Evolutionary conservation across 306 rosid species (phyloP).

Genomic region (Betula pendula): DNA sequence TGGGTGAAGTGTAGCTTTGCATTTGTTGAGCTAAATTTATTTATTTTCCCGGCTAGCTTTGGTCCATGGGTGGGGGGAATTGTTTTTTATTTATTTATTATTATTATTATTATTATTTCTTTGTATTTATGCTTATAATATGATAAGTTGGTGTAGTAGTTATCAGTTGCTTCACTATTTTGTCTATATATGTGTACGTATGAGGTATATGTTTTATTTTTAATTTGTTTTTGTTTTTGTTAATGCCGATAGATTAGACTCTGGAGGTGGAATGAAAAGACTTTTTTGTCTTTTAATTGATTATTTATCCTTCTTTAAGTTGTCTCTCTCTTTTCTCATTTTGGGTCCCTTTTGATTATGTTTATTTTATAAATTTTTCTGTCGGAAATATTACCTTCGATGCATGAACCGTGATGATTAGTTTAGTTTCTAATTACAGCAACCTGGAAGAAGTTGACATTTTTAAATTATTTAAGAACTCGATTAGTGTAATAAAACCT

Average conservation of each 20-base stretch:
- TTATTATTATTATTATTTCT: no score
- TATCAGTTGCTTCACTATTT: conserved; percentile 25
- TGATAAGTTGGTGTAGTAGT: conserved; percentile 5
- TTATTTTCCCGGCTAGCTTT: not conserved
- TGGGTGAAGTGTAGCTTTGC: conserved; percentile 10
- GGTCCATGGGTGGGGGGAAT: not conserved
- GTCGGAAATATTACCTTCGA: not conserved
- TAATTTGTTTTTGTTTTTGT: not conserved
- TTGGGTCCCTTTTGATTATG: not conserved
- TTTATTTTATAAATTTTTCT: not conserved
- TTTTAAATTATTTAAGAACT: not conserved
- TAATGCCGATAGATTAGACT: not conserved
- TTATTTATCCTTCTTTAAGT: not conserved
- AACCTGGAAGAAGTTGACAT: not conserved
- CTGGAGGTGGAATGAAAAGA: not conserved
- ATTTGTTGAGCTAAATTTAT: not conserved
- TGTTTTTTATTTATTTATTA: no score
- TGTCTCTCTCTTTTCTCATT: not conserved
- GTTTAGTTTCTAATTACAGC: not conserved
- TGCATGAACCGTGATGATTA: not conserved
- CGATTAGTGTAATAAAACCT: no score
- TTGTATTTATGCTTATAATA: conserved; percentile 7
- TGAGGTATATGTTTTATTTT: not conserved
- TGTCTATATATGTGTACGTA: conserved; percentile 15
- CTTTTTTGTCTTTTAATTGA: not conserved